These are phyloP conservation scores for Yamadazyma tumulicola DNA, from an alignment of 805 yeast species.

Conservation along the genomic window DNA sequence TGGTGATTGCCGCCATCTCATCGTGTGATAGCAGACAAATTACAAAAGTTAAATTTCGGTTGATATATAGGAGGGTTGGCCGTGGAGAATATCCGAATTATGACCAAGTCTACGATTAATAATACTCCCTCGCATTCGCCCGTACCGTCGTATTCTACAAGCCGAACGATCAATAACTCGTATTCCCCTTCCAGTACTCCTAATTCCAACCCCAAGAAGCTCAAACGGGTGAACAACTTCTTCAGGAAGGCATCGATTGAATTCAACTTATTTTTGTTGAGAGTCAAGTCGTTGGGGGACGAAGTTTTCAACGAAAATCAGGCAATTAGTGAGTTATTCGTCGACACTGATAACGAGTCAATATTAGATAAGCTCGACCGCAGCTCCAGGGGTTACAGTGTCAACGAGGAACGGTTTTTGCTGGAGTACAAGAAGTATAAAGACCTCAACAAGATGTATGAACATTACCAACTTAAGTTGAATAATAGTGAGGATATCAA, in stretches of 20 bases:
- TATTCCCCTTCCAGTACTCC: background rate
- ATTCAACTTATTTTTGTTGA: slow-evolving; percentile 31
- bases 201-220: slow-evolving; percentile 2
- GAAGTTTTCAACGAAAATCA: slow-evolving; percentile 49
- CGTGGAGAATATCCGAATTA: no score
- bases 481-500: slow-evolving; percentile 10
- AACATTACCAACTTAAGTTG: slow-evolving; percentile 15
- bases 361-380: slow-evolving; percentile 21
- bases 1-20: no score
- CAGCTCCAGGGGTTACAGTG: slow-evolving; percentile 17
- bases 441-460: slow-evolving; percentile 31
- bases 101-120: no score
- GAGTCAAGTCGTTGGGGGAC: slow-evolving; percentile 44
- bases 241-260: slow-evolving; percentile 38
- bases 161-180: no score
- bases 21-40: no score
- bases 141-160: no score
- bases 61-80: no score
- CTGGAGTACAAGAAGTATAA: slow-evolving; percentile 28
- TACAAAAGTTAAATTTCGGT: no score
- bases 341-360: slow-evolving; percentile 31
- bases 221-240: slow-evolving; percentile 11
- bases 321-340: slow-evolving; percentile 48
- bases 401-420: slow-evolving; percentile 30
- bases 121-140: no score